Base-by-base conservation (phyloP, 257 asterid species). In the Solanum neorickii region DNA sequence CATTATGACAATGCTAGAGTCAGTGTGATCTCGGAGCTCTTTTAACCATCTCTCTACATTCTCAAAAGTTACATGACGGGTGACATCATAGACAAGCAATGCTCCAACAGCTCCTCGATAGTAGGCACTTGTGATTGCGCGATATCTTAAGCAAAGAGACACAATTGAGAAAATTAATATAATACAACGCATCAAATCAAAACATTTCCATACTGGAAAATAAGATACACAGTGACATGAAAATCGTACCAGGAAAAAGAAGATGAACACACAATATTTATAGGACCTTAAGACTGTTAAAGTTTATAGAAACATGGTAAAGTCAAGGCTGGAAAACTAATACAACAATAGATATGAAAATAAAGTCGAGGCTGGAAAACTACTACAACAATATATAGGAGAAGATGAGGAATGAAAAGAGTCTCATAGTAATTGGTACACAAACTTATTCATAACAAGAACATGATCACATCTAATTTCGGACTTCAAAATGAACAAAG, bases 1-100 rank as follows among this genome's bases (percentile, higher is more conserved):
- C 69, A 82, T 82, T 82, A 82, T 49, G 69, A 82, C 85, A 0
- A 82, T 82, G 68, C 69, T 82, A 49, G 85, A 82, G 12, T 82
- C 86, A 2, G 86, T 83, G 76, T 83, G 86, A 39, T 83, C 77
- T 47, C 86, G 76, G 14, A 83, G 86, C 86, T 83, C 86, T 62
- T 83, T 83, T 60, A 83, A 83, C 76, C 86, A 83, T 83, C 86
- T 83, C 59, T 83, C 41, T 62, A 83, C 86, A 83, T 83, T 83
- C 86, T 83, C 86, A 83, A 83, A 83, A 8, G 86, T 83, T 59
- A 83, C 76, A 5, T 83, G 86, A 13, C 86, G 73, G 12, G 86
- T 83, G 39, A 83, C 84, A 78, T 78, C 84, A 46, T 78, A 78
- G 66, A 78, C 56, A 60, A 82, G 69, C 69, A 82, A 82, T 49